Evolutionary conservation across 2,329 filamentous ascomycete genomes (phyloP).

Genomic region (Cadophora luteo-olivacea): DNA sequence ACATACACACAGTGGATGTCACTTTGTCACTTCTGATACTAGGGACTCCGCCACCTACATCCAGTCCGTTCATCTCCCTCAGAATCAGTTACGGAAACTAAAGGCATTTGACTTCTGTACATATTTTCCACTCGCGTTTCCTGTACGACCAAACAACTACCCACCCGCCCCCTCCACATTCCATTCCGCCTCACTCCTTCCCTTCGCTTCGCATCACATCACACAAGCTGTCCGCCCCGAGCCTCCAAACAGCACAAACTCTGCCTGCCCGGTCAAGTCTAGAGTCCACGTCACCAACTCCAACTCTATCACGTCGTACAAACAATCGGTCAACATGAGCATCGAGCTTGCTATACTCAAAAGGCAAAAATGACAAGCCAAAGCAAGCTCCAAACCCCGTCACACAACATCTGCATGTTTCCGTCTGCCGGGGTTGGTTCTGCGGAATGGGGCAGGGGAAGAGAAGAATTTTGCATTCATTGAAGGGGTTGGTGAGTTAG

Average conservation of each 20-base stretch:
- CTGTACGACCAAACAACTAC: no score
- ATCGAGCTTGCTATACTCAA: neutral
- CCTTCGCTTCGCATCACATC: no score
- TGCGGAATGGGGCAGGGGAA: neutral
- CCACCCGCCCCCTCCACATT: neutral
- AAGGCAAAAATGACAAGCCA: neutral
- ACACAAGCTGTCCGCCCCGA: no score
- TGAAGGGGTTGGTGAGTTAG: neutral
- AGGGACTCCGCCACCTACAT: no score
- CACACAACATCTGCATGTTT: conserved; percentile 4
- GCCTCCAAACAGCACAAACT: no score
- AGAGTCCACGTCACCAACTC: neutral
- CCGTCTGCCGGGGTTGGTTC: conserved; percentile 8
- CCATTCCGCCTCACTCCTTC: no score
- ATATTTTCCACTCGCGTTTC: no score
- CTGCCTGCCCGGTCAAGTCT: no score
- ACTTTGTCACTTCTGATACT: neutral
- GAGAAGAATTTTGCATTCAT: neutral
- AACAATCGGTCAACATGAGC: no score
- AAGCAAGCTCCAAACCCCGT: neutral
- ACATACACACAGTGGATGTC: neutral
- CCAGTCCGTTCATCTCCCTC: no score
- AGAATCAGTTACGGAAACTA: no score
- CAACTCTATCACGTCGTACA: neutral
- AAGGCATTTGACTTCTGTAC: no score